Evolutionary conservation across 768 basidiomycete species (phyloP).

Genomic region (Agaricus sinodeliciosus): DNA sequence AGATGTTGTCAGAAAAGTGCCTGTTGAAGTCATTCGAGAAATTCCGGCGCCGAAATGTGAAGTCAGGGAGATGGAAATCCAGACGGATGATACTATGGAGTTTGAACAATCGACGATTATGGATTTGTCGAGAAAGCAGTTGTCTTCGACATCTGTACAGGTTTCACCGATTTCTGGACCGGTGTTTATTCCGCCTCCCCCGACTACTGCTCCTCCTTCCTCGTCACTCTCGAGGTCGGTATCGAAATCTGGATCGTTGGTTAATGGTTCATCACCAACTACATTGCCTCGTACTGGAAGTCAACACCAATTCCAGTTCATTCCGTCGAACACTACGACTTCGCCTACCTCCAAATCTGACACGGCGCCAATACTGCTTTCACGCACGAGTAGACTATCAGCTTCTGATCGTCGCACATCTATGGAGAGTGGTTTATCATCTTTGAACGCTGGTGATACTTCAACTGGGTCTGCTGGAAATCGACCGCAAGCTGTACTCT

Average conservation of each 20-base stretch:
- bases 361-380: conserved; percentile 25
- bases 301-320: conserved; percentile 57
- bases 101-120: conserved; percentile 4
- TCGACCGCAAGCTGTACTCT: conserved; percentile 24
- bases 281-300: conserved; percentile 45
- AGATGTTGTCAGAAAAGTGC: not conserved
- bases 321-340: conserved; percentile 41
- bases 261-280: conserved; percentile 23
- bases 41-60: conserved; percentile 47
- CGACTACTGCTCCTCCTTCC: not conserved
- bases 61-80: conserved; percentile 67
- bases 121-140: not conserved
- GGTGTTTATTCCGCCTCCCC: conserved; percentile 23
- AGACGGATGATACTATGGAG: conserved; percentile 52
- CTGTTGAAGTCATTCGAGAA: conserved; percentile 10
- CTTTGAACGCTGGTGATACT: conserved; percentile 36
- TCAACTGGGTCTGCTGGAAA: conserved; percentile 21
- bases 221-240: conserved; percentile 12
- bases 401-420: conserved; percentile 62
- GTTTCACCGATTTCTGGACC: conserved; percentile 22
- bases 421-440: conserved; percentile 62
- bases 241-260: conserved; percentile 13
- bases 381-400: conserved; percentile 35
- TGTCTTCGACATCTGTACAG: conserved; percentile 4
- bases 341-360: conserved; percentile 25